Base-by-base conservation (phyloP, 2,329 filamentous ascomycete species). In the Diplodia mutila region DNA sequence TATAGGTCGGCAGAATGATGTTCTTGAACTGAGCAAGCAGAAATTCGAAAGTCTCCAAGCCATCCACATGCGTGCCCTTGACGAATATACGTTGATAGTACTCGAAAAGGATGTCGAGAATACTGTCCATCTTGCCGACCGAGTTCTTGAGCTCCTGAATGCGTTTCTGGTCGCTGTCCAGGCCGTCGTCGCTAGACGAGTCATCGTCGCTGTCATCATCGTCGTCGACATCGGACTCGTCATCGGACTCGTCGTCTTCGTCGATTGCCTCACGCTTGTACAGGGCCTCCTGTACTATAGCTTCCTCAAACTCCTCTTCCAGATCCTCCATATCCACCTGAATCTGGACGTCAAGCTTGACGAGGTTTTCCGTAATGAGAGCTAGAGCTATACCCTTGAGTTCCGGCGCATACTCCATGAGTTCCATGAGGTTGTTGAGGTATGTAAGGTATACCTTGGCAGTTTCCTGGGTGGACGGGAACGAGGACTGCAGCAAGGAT, bases 261-360 rank as follows among this genome's bases (percentile, higher is more conserved):
- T 88, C 85, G 48, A 87, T 83, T 69, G 53, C 55, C 18, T 67
- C 55, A 2, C 27, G 49, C 48, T 68, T 57, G 11, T 79, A 77
- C 11, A 66, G 76, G 21, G 86, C 77, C 61, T 84, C 86, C 75
- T 85, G 84, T 61, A 91, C 85, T 21, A 94, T 87, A 65, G 89
- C 88, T 27, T 93, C 89, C 66, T 93, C 91, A 11, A 93, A 85
- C 66, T 96, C 92, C 70, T 98, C 94, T 70, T 97, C 94, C 69
- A 97, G 82, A 73, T 98, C 94, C 70, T 98, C 93, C 74, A 98
- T 83, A 74, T 98, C 94, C 61, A 94, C 87, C 79, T 97, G 94
- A 78, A 98, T 95, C 76, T 97, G 92, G 1, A 97, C 93, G 76
- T 99, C 95, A 68, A 98, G 92, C 79, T 95, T 95, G 74, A 98